Evolutionary conservation across 768 basidiomycete species (phyloP).

Genomic region (Melanogaster broomeanus): DNA sequence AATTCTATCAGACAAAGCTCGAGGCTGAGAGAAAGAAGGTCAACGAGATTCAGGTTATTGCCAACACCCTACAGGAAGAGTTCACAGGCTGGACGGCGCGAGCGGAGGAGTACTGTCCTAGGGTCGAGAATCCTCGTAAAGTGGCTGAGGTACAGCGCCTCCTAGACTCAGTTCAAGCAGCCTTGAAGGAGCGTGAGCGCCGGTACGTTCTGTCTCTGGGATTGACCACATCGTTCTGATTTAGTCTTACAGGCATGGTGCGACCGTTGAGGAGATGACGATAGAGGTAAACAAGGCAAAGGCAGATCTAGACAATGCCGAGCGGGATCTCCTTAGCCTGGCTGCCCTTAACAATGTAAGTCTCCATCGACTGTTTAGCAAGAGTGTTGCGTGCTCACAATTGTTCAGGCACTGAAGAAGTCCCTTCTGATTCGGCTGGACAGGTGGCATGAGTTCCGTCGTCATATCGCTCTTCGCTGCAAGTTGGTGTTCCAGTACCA

Average conservation of each 20-base stretch:
- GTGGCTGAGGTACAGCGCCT: constrained; percentile 56
- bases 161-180: constrained; percentile 62
- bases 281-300: constrained; percentile 67
- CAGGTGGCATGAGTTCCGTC: constrained; percentile 87
- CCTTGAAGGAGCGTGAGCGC: constrained; percentile 67
- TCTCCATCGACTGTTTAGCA: neutral
- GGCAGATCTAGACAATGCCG: constrained; percentile 57
- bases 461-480: constrained; percentile 86
- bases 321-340: constrained; percentile 65
- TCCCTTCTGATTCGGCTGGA: constrained; percentile 66
- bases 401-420: constrained; percentile 58
- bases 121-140: constrained; percentile 57
- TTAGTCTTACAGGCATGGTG: constrained; percentile 58
- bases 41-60: constrained; percentile 43
- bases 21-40: constrained; percentile 49
- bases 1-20: constrained; percentile 55
- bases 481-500: constrained; percentile 81
- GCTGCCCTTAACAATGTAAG: constrained; percentile 63
- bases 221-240: constrained; percentile 1
- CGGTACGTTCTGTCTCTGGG: constrained; percentile 39
- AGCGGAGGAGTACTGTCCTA: constrained; percentile 63
- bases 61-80: constrained; percentile 58
- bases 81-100: constrained; percentile 66
- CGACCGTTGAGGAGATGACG: constrained; percentile 76
- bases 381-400: constrained; percentile 7